phyloP scores from a whole-genome alignment of 2,329 filamentous ascomycete species.

The Claviceps monticola region DNA sequence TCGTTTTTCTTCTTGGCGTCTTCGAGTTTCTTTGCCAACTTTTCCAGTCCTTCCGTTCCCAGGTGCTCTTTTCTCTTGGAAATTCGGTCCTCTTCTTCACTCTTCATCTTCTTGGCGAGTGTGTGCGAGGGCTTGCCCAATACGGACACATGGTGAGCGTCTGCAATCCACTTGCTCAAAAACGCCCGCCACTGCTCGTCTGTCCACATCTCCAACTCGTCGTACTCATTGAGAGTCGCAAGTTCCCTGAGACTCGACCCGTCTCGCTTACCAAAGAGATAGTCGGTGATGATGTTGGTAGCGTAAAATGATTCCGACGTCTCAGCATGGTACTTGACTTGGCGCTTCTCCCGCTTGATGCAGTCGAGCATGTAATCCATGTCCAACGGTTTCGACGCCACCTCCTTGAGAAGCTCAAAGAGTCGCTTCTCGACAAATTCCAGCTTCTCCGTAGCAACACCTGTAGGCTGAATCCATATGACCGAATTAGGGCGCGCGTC shows the following conservation, averaged over 20 bases:
- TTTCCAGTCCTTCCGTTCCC: conserved; percentile 67
- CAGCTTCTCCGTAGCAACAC: conserved; percentile 77
- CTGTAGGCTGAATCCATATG: conserved; percentile 74
- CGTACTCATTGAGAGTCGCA: conserved; percentile 42
- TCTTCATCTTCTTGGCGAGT: conserved; percentile 68
- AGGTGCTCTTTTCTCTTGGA: conserved; percentile 65
- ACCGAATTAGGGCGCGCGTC: conserved; percentile 70
- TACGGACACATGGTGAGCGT: conserved; percentile 77
- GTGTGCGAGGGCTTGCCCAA: conserved; percentile 74
- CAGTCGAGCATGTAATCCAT: conserved; percentile 86
- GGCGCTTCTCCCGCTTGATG: conserved; percentile 65
- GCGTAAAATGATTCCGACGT: conserved; percentile 69
- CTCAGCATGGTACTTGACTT: conserved; percentile 74
- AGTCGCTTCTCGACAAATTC: conserved; percentile 73
- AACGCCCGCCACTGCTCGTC: conserved; percentile 76
- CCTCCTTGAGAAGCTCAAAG: conserved; percentile 69
- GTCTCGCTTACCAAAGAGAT: conserved; percentile 76
- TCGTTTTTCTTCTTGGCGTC: conserved; percentile 82
- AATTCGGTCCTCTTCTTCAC: conserved; percentile 65
- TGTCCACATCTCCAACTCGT: conserved; percentile 62
- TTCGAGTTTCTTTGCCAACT: conserved; percentile 62
- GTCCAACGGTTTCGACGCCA: conserved; percentile 67
- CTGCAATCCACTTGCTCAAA: conserved; percentile 68
- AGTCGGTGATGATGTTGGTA: conserved; percentile 78
- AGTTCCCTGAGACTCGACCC: conserved; percentile 60